Percentiles rank a stretch among this genome's conserved stretches.
phyloP scores from a whole-genome alignment of 2,329 filamentous ascomycete species.

The Tolypocladium guangdongense region DNA sequence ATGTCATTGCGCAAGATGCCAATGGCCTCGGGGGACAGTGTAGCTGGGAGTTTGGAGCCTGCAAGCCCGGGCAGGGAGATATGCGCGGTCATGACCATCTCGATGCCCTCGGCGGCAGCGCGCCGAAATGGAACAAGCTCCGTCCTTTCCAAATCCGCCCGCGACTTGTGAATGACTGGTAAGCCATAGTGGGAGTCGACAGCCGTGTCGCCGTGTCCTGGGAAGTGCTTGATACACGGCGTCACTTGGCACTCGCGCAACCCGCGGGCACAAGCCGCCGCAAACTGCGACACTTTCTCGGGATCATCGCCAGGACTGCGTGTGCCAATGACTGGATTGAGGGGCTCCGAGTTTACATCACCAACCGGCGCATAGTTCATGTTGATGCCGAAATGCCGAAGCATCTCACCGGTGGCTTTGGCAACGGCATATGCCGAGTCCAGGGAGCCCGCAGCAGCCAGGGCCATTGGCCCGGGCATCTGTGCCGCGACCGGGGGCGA shows the following conservation, averaged over 20 bases:
- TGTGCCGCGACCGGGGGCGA: slow-evolving; percentile 13
- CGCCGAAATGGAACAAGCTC: slow-evolving; percentile 13
- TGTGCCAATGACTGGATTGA: slow-evolving; percentile 15
- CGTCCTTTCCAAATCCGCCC: slow-evolving; percentile 8
- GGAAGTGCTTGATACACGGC: slow-evolving; percentile 16
- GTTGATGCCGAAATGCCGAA: slow-evolving; percentile 15
- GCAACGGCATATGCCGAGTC: slow-evolving; percentile 8
- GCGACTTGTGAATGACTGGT: slow-evolving; percentile 12
- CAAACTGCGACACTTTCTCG: slow-evolving; percentile 8
- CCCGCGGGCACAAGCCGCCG: slow-evolving; percentile 10
- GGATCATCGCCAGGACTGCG: slow-evolving; percentile 15
- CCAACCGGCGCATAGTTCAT: slow-evolving; percentile 17
- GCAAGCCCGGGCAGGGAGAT: slow-evolving; percentile 12
- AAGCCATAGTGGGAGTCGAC: slow-evolving; percentile 16
- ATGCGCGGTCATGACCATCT: slow-evolving; percentile 18
- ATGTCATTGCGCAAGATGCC: slow-evolving; percentile 12
- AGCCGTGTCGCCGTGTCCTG: slow-evolving; percentile 14
- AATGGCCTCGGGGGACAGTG: slow-evolving; percentile 12
- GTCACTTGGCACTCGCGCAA: slow-evolving; percentile 9
- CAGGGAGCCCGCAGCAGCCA: slow-evolving; percentile 10
- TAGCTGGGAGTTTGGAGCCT: slow-evolving; percentile 10
- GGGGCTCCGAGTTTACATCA: slow-evolving; percentile 14
- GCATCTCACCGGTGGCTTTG: slow-evolving; percentile 9
- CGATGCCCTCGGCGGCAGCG: slow-evolving; percentile 10
- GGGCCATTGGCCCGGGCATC: slow-evolving; percentile 13